A percentile compares a stretch with the other conserved stretches of the same genome.
Conservation (phyloP, 2,329 filamentous ascomycete species). For the Fusarium buxicola region DNA sequence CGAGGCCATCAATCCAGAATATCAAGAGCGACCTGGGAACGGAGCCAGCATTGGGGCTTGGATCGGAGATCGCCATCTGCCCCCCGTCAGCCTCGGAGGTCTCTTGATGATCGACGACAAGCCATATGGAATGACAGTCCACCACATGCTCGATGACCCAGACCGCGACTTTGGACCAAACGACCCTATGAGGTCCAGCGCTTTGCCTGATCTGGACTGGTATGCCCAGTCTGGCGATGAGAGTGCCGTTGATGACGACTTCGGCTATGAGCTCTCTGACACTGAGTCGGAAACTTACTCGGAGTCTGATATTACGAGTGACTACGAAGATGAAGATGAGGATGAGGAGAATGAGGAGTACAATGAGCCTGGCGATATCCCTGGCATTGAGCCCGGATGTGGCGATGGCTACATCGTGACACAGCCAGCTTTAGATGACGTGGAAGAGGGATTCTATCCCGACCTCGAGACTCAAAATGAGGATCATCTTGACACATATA, state of each 20-base stretch:
- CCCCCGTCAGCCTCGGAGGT: slow-evolving; percentile 91
- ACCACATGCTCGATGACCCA: slow-evolving; percentile 90
- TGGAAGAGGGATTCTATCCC: slow-evolving; percentile 85
- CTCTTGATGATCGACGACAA: slow-evolving; percentile 86
- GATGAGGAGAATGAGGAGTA: slow-evolving; percentile 67
- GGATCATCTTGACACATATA: slow-evolving; percentile 85
- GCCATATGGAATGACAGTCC: slow-evolving; percentile 93
- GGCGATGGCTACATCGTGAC: slow-evolving; percentile 85
- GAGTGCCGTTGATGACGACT: slow-evolving; percentile 64
- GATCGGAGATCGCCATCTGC: slow-evolving; percentile 84
- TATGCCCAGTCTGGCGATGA: slow-evolving; percentile 56
- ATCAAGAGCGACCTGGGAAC: slow-evolving; percentile 82
- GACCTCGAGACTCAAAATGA: slow-evolving; percentile 76
- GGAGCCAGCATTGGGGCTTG: slow-evolving; percentile 95
- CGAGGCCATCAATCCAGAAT: slow-evolving; percentile 74
- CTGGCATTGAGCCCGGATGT: slow-evolving; percentile 79
- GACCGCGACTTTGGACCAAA: slow-evolving; percentile 56
- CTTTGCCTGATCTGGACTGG: slow-evolving; percentile 55
- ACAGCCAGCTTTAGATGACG: slow-evolving; percentile 90
- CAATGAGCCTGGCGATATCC: slow-evolving; percentile 78
- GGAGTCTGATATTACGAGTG: slow-evolving; percentile 65
- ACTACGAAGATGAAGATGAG: slow-evolving; percentile 62
- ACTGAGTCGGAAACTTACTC: slow-evolving; percentile 67
- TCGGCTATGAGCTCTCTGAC: slow-evolving; percentile 71
- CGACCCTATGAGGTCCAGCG: slow-evolving; percentile 54